Evolutionary conservation across 2,329 filamentous ascomycete species (phyloP), one percentile per base, ranked within the genome.

Genomic region (Colletotrichum magnum): DNA sequence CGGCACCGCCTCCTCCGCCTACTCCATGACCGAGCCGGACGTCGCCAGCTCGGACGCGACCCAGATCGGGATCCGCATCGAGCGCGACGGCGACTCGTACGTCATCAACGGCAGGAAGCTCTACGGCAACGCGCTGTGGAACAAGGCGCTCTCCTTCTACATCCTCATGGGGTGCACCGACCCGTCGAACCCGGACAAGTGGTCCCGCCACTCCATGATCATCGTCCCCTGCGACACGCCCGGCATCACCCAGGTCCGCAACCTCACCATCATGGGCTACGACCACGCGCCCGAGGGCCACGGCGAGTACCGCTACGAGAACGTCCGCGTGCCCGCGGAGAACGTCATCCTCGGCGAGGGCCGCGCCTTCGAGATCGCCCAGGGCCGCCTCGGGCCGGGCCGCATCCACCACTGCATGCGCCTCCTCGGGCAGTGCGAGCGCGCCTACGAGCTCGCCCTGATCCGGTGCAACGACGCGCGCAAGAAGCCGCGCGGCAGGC

Each of bases 381-480:
- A 99, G 80, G 96, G 96, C 67, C 93, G 96, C 74, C 91, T 99
- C 26, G 96, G 96, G 1, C 96, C 96, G 1, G 96, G 96, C 28
- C 93, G 96, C 67, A 98, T 99, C 79, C 96, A 99, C 84, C 96
- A 99, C 84, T 94, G 94, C 70, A 98, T 98, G 96, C 91, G 96
- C 72, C 91, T 90, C 68, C 96, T 99, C 78, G 96, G 96, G n/a
- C 51, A 90, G 85, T 92, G 95, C 18, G 96, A 98, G 82, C 90
- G 91, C 74, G 96, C 95, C 0, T 88, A 98, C 24, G 95, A 98
- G 78, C 97, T 93, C 92, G 93, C 98, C 88, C 88, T 98, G 65
- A 93, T 94, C 75, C 92, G 96, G 70, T 92, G 97, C 83, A 98
- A 98, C 83, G 95, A 98, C 83, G 90, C 93, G 59, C 86, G 84